Base-by-base conservation (phyloP, 2,329 filamentous ascomycete genomes). In the Pseudogymnoascus sp. region DNA sequence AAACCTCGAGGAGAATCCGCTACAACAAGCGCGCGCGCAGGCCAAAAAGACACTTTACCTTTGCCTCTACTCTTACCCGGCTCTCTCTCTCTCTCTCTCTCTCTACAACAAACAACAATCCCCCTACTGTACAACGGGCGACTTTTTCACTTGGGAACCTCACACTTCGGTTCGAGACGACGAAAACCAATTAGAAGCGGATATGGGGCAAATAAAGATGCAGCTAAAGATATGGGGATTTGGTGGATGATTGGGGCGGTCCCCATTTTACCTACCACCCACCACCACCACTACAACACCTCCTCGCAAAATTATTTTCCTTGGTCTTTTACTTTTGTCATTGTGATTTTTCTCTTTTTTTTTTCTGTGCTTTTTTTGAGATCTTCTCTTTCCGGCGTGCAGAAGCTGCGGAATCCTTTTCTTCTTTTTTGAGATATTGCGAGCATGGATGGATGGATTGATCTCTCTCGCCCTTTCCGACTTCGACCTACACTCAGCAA, bases 51-150 rank as follows among this genome's bases (percentile, higher is more conserved):
- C n/a, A n/a, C n/a, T n/a, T n/a, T n/a, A n/a, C 22, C 22, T 22
- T 22, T 22, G 4, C 22, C 22, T 22, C 22, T 22, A 22, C 22
- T 22, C 25, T 25, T 32, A 32, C 47, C 43, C n/a, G 47, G 47
- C 34, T 35, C 8, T 35, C 34, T 22, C 22, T 22, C 22, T 22
- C 22, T n/a, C n/a, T n/a, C 34, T 35, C 8, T 35, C 34, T 22
- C 22, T 22, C 22, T 22, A n/a, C 22, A 37, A 37, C 20, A 25
- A 47, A 6, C 11, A 43, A 28, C 41, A 9, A 32, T n/a, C 41
- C 41, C 38, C 37, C 6, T 54, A 54, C 47, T 54, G 47, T 54
- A 54, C n/a, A 54, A 54, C 47, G 47, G 47, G 43, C 16, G 43
- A 18, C 43, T 6, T 4, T 22, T 22, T 22, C 28, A 32, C 43